These are phyloP conservation scores for Penicillium nucicola DNA, from an alignment of 495 filamentous ascomycete genomes.

Conservation along the genomic window DNA sequence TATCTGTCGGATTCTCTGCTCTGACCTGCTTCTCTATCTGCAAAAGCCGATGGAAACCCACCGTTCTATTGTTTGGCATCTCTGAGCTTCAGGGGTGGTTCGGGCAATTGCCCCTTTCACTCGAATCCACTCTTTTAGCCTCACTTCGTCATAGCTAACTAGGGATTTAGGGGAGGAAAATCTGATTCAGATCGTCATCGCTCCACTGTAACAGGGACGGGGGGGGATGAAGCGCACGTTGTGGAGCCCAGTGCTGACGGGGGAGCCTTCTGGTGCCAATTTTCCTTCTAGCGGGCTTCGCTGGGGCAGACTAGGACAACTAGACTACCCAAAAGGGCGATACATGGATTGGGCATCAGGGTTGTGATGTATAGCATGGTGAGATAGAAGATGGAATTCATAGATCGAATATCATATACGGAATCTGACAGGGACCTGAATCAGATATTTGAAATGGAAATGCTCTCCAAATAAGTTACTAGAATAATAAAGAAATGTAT, in stretches of 20 bases:
- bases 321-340: constrained; percentile 7
- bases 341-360: constrained; percentile 3
- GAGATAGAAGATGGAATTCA: background rate
- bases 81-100: constrained; percentile 2
- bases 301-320: constrained; percentile 23
- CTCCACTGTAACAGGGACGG: constrained; percentile 35
- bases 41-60: background rate
- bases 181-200: constrained; percentile 36
- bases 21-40: background rate
- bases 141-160: constrained; percentile 4
- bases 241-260: constrained; percentile 39
- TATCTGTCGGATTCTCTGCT: background rate
- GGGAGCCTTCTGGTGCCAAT: constrained; percentile 34
- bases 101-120: constrained; percentile 5
- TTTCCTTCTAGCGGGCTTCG: constrained; percentile 33
- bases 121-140: no score
- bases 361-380: constrained; percentile 9
- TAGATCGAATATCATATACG: background rate
- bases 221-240: constrained; percentile 33
- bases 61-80: background rate
- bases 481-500: constrained; percentile 7
- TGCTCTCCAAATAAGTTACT: background rate
- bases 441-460: background rate
- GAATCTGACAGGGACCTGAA: background rate
- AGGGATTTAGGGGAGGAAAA: background rate